Evolutionary conservation across 768 basidiomycete genomes (phyloP).

Genomic region (Tricholoma sp.): DNA sequence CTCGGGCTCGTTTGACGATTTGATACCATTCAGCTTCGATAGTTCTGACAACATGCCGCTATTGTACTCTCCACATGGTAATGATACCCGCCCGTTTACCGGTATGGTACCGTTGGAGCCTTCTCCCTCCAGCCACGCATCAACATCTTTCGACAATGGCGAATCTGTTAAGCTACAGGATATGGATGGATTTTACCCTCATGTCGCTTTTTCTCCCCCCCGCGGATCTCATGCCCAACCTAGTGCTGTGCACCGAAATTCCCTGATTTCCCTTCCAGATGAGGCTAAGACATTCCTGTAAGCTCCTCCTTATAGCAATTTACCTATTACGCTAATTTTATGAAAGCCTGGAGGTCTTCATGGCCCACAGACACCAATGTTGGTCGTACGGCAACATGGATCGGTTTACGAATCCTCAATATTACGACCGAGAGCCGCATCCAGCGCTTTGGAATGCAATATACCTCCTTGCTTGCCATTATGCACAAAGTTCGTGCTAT

Average conservation of each 20-base stretch:
- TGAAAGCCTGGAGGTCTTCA: slow-evolving; percentile 48
- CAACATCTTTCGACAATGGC: background rate
- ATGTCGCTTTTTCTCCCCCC: background rate
- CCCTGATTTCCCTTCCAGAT: background rate
- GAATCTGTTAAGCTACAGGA: background rate
- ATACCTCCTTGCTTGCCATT: slow-evolving; percentile 55
- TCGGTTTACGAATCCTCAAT: slow-evolving; percentile 30
- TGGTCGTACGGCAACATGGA: slow-evolving; percentile 48
- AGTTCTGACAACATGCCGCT: background rate
- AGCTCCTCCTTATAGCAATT: background rate
- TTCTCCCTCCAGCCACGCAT: background rate
- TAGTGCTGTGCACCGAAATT: background rate
- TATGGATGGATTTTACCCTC: background rate
- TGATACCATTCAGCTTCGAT: background rate
- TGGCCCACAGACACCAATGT: slow-evolving; percentile 54
- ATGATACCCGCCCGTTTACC: background rate
- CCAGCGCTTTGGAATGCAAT: slow-evolving; percentile 60
- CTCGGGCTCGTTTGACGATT: background rate
- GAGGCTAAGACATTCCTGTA: slow-evolving; percentile 1
- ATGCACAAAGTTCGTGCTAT: slow-evolving; percentile 36
- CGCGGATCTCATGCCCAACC: background rate
- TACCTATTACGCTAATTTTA: background rate
- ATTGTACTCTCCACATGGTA: background rate
- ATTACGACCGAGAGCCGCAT: slow-evolving; percentile 36
- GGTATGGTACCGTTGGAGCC: background rate